Conservation (phyloP, 768 basidiomycete species). For the Leccinum truebloodii region DNA sequence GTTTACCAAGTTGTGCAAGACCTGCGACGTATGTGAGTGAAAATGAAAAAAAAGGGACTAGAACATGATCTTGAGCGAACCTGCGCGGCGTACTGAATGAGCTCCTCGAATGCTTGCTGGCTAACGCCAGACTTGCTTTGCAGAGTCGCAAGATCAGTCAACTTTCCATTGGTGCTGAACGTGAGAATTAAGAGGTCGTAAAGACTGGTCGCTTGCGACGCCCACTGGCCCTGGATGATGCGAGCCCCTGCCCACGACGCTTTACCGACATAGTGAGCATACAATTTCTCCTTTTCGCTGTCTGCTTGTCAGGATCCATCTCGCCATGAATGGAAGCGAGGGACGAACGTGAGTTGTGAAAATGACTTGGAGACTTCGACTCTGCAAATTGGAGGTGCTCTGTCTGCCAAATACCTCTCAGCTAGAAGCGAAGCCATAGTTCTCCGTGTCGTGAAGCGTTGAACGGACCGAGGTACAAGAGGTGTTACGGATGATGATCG, state of each 20-base stretch:
- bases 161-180: conserved; percentile 60
- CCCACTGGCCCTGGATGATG: conserved; percentile 86
- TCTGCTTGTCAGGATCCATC: conserved; percentile 5
- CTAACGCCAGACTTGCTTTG: conserved; percentile 54
- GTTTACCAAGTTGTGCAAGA: conserved; percentile 53
- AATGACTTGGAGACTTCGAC: conserved; percentile 71
- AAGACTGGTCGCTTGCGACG: conserved; percentile 62
- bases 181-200: conserved; percentile 71
- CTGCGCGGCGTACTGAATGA: conserved; percentile 75
- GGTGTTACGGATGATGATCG: too few species aligned
- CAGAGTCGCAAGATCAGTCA: conserved; percentile 57
- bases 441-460: conserved; percentile 7
- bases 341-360: conserved; percentile 57
- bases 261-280: conserved; percentile 67
- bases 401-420: conserved; percentile 76
- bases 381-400: conserved; percentile 71
- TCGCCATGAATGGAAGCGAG: background rate
- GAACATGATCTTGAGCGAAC: conserved; percentile 34
- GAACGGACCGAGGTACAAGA: background rate
- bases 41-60: background rate
- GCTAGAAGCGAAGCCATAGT: conserved; percentile 38
- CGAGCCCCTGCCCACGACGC: conserved; percentile 86
- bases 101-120: conserved; percentile 62
- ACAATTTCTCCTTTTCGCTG: conserved; percentile 75
- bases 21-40: conserved; percentile 21